Evolutionary conservation across 371 early-diverging fungal species (phyloP).

Genomic region (Blakeslea trispora): DNA sequence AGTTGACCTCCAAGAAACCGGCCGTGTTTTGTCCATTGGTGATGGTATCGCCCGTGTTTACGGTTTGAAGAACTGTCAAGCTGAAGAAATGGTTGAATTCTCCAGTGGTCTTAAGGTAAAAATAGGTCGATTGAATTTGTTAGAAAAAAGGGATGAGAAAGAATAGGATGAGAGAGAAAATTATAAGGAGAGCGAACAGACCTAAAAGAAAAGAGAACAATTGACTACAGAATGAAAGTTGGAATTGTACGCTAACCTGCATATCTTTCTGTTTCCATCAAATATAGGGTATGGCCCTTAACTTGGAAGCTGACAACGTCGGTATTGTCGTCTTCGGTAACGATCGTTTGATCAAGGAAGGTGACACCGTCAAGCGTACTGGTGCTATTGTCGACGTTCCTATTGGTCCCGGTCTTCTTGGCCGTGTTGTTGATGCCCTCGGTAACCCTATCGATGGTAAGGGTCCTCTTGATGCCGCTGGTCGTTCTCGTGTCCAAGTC

Average conservation of each 20-base stretch:
- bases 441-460: slow-evolving; percentile 98
- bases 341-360: slow-evolving; percentile 90
- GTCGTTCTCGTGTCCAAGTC: slow-evolving; percentile 89
- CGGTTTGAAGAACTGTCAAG: slow-evolving; percentile 95
- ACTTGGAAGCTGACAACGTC: slow-evolving; percentile 97
- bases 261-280: background rate
- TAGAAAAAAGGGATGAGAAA: background rate
- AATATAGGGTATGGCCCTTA: slow-evolving; percentile 95
- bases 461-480: slow-evolving; percentile 84
- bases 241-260: no score
- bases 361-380: slow-evolving; percentile 96
- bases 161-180: background rate
- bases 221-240: no score
- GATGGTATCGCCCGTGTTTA: slow-evolving; percentile 99
- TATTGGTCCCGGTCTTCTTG: slow-evolving; percentile 88
- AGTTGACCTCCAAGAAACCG: slow-evolving; percentile 94
- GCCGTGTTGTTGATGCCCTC: slow-evolving; percentile 96
- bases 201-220: no score
- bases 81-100: slow-evolving; percentile 99
- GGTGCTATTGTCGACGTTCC: slow-evolving; percentile 97
- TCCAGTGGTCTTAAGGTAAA: slow-evolving; percentile 90
- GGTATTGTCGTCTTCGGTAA: slow-evolving; percentile 99
- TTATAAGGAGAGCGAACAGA: background rate
- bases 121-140: no score
- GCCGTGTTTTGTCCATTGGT: slow-evolving; percentile 97